Conservation (phyloP, 768 basidiomycete species). For the Pholiota microspora region DNA sequence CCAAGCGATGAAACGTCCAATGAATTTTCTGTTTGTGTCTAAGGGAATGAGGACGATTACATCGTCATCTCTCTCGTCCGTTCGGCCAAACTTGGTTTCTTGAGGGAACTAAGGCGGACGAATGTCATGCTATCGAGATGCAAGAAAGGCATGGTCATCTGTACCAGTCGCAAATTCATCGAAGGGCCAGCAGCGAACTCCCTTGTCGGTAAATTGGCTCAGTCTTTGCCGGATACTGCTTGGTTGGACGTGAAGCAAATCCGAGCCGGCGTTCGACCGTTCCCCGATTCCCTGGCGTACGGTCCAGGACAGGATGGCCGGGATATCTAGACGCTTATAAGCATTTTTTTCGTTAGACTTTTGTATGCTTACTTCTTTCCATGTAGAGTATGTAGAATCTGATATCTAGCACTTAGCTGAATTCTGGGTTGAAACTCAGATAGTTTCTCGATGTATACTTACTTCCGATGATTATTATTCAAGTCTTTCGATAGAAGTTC, state of each 20-base stretch:
- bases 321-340: not conserved
- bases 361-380: too few species aligned
- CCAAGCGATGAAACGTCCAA: not conserved
- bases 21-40: not conserved
- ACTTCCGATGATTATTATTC: too few species aligned
- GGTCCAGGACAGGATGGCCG: not conserved
- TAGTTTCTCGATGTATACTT: too few species aligned
- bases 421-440: too few species aligned
- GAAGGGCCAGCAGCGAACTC: conserved; percentile 29
- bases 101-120: conserved; percentile 53
- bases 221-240: conserved; percentile 16
- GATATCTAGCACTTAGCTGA: too few species aligned
- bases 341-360: too few species aligned
- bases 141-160: conserved; percentile 66
- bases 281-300: too few species aligned
- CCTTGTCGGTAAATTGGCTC: conserved; percentile 32
- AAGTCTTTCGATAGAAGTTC: too few species aligned
- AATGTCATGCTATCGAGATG: conserved; percentile 80
- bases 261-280: not conserved
- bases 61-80: conserved; percentile 75
- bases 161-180: conserved; percentile 53
- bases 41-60: conserved; percentile 74
- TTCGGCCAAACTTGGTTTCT: conserved; percentile 59
- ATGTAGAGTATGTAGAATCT: too few species aligned
- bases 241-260: conserved; percentile 14